Percentiles rank a stretch among this genome's conserved stretches.
These are phyloP conservation scores for Ophiostoma himal-ulmi DNA, from an alignment of 2,329 filamentous ascomycete species.

Conservation along the genomic window DNA sequence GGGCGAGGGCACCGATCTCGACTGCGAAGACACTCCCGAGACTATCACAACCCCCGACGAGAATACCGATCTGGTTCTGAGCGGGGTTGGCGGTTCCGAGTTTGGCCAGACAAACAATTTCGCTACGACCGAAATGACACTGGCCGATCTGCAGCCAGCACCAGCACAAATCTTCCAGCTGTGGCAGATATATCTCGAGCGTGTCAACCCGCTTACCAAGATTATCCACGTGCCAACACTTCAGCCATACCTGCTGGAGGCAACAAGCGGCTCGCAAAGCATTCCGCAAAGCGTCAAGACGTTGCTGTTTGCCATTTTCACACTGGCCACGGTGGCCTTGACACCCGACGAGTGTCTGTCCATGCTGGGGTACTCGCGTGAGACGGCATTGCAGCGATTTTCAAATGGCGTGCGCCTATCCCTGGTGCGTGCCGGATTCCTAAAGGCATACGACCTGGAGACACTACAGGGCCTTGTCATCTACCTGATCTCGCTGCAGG, in stretches of 20 bases:
- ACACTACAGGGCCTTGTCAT: conserved; percentile 55
- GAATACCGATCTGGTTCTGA: conserved; percentile 47
- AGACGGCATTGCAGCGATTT: conserved; percentile 47
- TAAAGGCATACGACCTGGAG: conserved; percentile 52
- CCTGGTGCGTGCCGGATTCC: conserved; percentile 50
- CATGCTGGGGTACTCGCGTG: conserved; percentile 46
- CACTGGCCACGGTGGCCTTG: conserved; percentile 53
- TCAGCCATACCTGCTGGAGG: conserved; percentile 59
- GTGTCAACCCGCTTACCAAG: conserved; percentile 69
- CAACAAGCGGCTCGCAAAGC: conserved; percentile 49
- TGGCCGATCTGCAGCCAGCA: conserved; percentile 55
- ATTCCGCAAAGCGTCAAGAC: conserved; percentile 56
- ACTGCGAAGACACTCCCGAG: conserved; percentile 41
- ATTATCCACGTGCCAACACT: conserved; percentile 65
- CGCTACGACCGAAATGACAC: conserved; percentile 34
- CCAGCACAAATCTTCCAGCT: conserved; percentile 62
- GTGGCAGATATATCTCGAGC: conserved; percentile 69
- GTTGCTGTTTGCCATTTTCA: conserved; percentile 60
- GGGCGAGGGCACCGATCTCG: conserved; percentile 44
- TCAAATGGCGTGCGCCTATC: conserved; percentile 47
- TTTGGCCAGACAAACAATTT: conserved; percentile 30
- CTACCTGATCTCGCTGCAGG: conserved; percentile 53
- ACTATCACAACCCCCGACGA: conserved; percentile 45
- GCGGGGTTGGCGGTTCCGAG: conserved; percentile 21
- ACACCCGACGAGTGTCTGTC: conserved; percentile 49